Base-by-base conservation (phyloP, 495 filamentous ascomycete species). In the Talaromyces stipitatus region DNA sequence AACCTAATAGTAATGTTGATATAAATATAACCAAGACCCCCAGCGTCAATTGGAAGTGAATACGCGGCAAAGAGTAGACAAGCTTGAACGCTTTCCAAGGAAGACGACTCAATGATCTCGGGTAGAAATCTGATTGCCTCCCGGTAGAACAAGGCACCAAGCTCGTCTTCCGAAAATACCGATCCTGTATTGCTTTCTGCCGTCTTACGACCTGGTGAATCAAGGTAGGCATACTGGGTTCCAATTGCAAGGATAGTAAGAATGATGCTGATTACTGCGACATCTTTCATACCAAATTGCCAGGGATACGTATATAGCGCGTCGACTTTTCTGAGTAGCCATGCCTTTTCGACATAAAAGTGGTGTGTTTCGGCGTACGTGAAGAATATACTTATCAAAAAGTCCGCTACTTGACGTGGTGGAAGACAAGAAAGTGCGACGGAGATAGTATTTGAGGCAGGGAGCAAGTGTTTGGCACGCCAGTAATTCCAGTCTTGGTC, bases 291-390 rank as follows among this genome's bases (percentile, higher is more conserved):
- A 8, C 69, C 69, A 4, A 79, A 60, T 10, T 64, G 67, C 1
- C 63, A 63, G 0, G 74, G 71, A 18, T 73, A 66, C 1, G 66
- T 72, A 58, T 81, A 77, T 41, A 74, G 73, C 3, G 67, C 63
- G 33, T 70, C 66, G n/a, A 81, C 55, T 36, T 77, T 77, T 4
- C 72, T 70, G 8, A 61, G 60, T n/a, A 77, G 63, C 75, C 75
- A 80, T 38, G 72, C 66, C 56, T 77, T 70, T 57, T 78, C 77
- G 11, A 78, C 70, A 46, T 75, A 79, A 46, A 73, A 78, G 59
- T 76, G 74, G 47, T 78, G 78, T n/a, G 78, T 79, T 55, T 79
- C 71, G 8, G 78, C 77, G 62, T 78, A 78, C 58, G 77, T 75
- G 64, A 81, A 81, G 60, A 78, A 81, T 46, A 78, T 76, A 26